Evolutionary conservation across 2,329 filamentous ascomycete genomes (phyloP), one percentile per base, ranked within the genome.

Genomic region (Exophiala sp.): DNA sequence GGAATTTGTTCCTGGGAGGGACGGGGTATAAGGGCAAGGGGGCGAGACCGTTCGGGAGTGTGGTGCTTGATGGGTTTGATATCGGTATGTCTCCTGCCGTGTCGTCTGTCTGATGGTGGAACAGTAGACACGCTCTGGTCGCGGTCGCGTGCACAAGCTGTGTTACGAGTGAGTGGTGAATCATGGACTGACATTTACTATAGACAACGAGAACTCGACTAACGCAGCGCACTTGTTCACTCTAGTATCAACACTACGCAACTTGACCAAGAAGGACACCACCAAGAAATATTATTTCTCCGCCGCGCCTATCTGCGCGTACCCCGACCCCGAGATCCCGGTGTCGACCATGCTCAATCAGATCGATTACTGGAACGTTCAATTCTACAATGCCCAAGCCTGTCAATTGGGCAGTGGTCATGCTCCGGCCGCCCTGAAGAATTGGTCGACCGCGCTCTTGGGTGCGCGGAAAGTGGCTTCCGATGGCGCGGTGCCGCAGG

Each of bases 41-140:
- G 47, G 74, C 75, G 57, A 72, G 77, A 56, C 77, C 78, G 2
- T 78, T 79, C 54, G 72, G 73, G 0, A 63, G 72, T 53, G 68
- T 66, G 38, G 62, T 66, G 2, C 66, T 80, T 8, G 76, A 80
- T 64, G 78, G 78, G 3, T 80, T 79, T 52, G 78, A 80, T 16
- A 16, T 48, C n/a, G 45, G 45, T 47, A 20, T 36, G 45, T 46
- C 24, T 44, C 20, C 33, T 44, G 12, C 20, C 20, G 2, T 18
- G 16, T 18, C 16, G 16, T 18, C 16, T 18, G 16, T 18, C 16
- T 18, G 16, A 18, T 18, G 16, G 16, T 18, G 16, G 16, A 18
- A 18, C 16, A 3, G 16, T 18, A 18, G 16, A 18, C 16, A 18
- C 16, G 16, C 16, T 18, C 16, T 18, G 16, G 16, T 18, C 16